These are phyloP conservation scores for Viola odorata DNA, from an alignment of 345 rosid genomes.

Conservation along the genomic window DNA sequence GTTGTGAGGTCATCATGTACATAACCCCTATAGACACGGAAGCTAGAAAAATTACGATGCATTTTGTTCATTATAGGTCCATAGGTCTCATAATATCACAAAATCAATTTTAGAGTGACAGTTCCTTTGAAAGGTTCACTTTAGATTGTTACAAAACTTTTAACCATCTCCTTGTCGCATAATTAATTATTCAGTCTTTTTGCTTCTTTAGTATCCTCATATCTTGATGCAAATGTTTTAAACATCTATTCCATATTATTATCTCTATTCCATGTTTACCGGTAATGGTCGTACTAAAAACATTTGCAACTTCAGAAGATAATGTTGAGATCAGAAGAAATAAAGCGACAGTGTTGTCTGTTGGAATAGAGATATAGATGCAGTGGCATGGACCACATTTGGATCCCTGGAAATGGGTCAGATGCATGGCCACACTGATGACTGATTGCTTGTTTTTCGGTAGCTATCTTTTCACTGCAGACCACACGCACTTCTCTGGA, in stretches of 20 bases:
- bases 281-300: too few species aligned
- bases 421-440: background rate
- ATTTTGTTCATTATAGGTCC: background rate
- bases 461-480: background rate
- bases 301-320: background rate
- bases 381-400: background rate
- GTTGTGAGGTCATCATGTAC: slow-evolving; percentile 8
- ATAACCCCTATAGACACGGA: background rate
- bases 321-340: background rate
- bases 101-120: too few species aligned
- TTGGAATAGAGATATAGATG: too few species aligned
- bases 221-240: background rate
- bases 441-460: background rate
- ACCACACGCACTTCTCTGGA: background rate
- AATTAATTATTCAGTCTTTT: too few species aligned
- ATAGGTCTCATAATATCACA: background rate
- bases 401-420: background rate
- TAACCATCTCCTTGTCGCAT: too few species aligned
- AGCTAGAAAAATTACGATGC: background rate
- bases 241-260: too few species aligned
- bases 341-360: background rate
- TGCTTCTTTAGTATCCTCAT: background rate
- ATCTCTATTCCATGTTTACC: too few species aligned
- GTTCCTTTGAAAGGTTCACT: too few species aligned
- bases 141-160: too few species aligned